These are phyloP conservation scores for Isoetes taiwanensis DNA, from an alignment of 75 land plant species.

Conservation along the genomic window DNA sequence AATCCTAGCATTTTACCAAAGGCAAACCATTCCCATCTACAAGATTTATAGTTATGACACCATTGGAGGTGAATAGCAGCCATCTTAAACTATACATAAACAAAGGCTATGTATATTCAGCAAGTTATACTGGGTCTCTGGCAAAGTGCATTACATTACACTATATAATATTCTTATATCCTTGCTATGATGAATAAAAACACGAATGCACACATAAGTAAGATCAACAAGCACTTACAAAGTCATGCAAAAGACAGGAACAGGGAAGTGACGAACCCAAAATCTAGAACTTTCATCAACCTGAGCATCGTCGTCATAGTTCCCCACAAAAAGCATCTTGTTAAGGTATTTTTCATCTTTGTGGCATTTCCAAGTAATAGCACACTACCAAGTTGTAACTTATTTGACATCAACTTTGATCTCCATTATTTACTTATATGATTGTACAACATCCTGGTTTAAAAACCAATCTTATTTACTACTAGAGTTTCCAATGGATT, in stretches of 20 bases:
- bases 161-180: no score
- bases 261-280: background rate
- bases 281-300: slow-evolving; percentile 5
- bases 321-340: slow-evolving; percentile 26
- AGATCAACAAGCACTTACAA: background rate
- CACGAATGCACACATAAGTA: no score
- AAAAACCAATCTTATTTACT: background rate
- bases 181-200: no score
- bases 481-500: background rate
- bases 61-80: no score
- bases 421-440: slow-evolving; percentile 28
- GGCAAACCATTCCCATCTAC: no score
- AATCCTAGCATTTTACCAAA: no score
- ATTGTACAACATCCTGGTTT: slow-evolving; percentile 29
- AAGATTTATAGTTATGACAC: no score
- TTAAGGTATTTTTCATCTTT: slow-evolving; percentile 26
- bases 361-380: slow-evolving; percentile 23
- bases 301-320: slow-evolving; percentile 28
- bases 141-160: no score
- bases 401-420: slow-evolving; percentile 27
- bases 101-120: no score
- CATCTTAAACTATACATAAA: no score
- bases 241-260: background rate
- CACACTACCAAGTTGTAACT: slow-evolving; percentile 29
- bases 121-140: no score